Base-by-base conservation (phyloP, 164 flowering plant species). In the Nymphaea thermarum region DNA sequence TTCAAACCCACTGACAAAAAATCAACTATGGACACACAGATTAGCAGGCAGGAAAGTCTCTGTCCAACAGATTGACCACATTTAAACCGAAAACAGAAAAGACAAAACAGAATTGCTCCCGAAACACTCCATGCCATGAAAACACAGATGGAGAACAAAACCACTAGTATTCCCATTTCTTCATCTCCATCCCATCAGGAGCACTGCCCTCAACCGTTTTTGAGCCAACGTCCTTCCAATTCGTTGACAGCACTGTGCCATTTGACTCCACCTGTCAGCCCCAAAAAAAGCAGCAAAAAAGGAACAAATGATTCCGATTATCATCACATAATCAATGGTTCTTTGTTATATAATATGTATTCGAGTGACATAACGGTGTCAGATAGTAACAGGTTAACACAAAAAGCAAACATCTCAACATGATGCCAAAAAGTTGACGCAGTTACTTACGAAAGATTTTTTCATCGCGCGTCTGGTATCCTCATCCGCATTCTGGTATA, bases 121-220 rank as follows among this genome's bases (percentile, higher is more conserved):
- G 36, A 25, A 25, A 25, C 36, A 47, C 55, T 47, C 55, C 55
- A 47, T 47, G 55, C 2, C 55, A 47, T 25, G 36, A 47, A 47
- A 12, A 12, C 12, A 47, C 4, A 47, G 11, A 6, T 47, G 6
- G 12, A 6, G 11, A 47, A 47, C 4, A 12, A 12, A 47, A 7
- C 12, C 55, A 47, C 55, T 47, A 92, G 73, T 71, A 72, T 66
- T 94, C 91, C 97, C 98, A 94, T 72, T 88, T 88, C 82, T 79
- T 89, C 86, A 91, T 4, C 80, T 94, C 99, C 99, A 94, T 91
- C 25, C 97, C 95, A 70, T 87, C 93, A 0, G 99, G 97, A 55
- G 99, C 80, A 66, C 84, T 90, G 65, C 96, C 90, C 59, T 91
- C 95, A 8, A 94, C 88, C 78, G 80, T 84, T 85, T 91, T 90